Percentiles rank a stretch among this genome's conserved stretches.
Evolutionary conservation across 2,329 filamentous ascomycete species (phyloP).

Genomic region (Diaporthe citri): DNA sequence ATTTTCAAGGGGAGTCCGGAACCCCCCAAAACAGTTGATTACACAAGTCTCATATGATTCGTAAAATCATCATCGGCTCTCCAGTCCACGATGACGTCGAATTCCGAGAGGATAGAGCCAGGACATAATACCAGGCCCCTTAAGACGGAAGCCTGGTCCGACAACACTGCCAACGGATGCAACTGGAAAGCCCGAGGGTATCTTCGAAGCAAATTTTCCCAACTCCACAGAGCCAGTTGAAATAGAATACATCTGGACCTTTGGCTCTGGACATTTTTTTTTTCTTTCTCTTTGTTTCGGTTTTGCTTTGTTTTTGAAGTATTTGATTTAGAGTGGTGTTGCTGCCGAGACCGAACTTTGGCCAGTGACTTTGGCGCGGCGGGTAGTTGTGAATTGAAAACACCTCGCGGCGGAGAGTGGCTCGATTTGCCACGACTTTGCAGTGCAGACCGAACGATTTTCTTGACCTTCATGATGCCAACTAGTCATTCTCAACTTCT

Average conservation of each 20-base stretch:
- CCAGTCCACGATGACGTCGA: neutral
- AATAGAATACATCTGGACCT: neutral
- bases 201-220: neutral
- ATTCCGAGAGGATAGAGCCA: neutral
- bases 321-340: neutral
- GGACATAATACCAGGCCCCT: neutral
- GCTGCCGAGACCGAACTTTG: neutral
- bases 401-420: neutral
- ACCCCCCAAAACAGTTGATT: neutral
- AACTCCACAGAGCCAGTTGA: conserved; percentile 13
- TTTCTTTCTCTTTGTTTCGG: neutral
- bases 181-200: neutral
- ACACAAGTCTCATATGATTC: neutral
- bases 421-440: neutral
- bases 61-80: neutral
- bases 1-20: neutral
- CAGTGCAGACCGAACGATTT: neutral
- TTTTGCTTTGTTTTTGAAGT: neutral
- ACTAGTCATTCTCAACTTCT: neutral
- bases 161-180: neutral
- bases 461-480: neutral
- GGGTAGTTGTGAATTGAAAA: neutral
- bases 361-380: neutral
- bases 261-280: neutral
- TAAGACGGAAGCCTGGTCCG: neutral